Conservation (phyloP, 2,329 filamentous ascomycete species). For the Sodiomyces alkalinus region DNA sequence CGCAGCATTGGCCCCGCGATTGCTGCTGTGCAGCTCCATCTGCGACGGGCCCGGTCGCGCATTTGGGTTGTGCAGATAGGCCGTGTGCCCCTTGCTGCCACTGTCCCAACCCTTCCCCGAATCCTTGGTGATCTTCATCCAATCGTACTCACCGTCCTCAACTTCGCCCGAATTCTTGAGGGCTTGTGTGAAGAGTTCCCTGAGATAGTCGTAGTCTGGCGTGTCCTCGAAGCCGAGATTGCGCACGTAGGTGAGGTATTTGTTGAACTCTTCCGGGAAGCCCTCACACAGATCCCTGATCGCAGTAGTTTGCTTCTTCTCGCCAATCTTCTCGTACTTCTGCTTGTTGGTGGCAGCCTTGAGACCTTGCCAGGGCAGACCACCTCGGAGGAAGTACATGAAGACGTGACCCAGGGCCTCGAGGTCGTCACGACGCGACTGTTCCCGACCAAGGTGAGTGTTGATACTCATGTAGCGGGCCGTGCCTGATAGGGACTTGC, state of each 20-base stretch:
- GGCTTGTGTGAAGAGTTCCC: constrained; percentile 90
- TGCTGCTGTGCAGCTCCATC: constrained; percentile 67
- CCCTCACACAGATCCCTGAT: constrained; percentile 96
- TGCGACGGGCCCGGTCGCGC: constrained; percentile 66
- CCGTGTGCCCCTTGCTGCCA: constrained; percentile 51
- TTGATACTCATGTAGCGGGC: constrained; percentile 99
- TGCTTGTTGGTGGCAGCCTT: constrained; percentile 75
- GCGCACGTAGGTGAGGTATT: constrained; percentile 92
- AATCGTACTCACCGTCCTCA: constrained; percentile 97
- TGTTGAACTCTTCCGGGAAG: constrained; percentile 94
- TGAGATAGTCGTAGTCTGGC: constrained; percentile 94
- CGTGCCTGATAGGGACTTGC: constrained; percentile 91
- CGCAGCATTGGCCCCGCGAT: constrained; percentile 49
- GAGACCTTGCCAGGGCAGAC: constrained; percentile 56
- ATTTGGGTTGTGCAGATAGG: constrained; percentile 61
- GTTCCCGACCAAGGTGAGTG: constrained; percentile 89
- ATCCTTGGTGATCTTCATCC: constrained; percentile 89
- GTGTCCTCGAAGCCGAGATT: constrained; percentile 98
- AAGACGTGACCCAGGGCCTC: constrained; percentile 71
- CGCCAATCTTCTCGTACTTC: constrained; percentile 99
- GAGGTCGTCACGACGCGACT: constrained; percentile 88
- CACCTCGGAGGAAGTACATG: constrained; percentile 60
- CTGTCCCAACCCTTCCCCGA: constrained; percentile 84
- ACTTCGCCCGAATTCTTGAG: constrained; percentile 89
- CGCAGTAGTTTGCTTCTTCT: constrained; percentile 97